Evolutionary conservation across 148 eudicot species (phyloP), one percentile per base, ranked within the genome.

Genomic region (Camellia granthamiana): DNA sequence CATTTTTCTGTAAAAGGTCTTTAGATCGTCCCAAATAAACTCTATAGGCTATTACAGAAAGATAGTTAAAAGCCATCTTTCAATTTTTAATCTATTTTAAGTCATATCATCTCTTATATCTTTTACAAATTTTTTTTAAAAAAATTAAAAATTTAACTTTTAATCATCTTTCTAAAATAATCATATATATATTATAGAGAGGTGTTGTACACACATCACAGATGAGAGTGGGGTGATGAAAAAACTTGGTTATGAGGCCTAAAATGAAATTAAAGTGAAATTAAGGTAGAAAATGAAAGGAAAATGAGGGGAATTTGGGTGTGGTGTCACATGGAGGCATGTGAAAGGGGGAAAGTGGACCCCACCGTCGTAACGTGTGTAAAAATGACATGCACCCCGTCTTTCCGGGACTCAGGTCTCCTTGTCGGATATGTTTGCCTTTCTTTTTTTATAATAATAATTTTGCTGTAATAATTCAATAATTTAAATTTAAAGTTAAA

Each of bases 311-410:
- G 38, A 30, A 49, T 49, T 49, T 5, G 52, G 52, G 52, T 49
- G 52, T 49, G 5, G 7, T 7, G 52, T 80, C 95, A 90, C 93
- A 92, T 92, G 93, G 90, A 30, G 75, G 93, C 95, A 92, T 90
- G 93, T 92, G 91, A 85, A 86, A 90, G 88, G 88, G 70, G 38
- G 74, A 88, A 78, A 30, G 38, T 30, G 38, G 38, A 30, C 38
- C 88, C 91, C 90, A 88, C 83, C 12, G 81, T 65, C 79, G 85
- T 81, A 81, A 76, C 83, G 83, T 87, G 82, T 49, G 83, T 41
- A 81, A 87, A 85, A 83, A 64, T 81, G 90, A 88, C 82, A 87
- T 80, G 77, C 81, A 90, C 83, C 83, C 93, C 93, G 89, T 92
- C 79, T 84, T 85, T 84, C 65, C 84, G 91, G 95, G 87, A 84